Conservation (phyloP, 768 basidiomycete genomes). For the Lactifluus volemus region DNA sequence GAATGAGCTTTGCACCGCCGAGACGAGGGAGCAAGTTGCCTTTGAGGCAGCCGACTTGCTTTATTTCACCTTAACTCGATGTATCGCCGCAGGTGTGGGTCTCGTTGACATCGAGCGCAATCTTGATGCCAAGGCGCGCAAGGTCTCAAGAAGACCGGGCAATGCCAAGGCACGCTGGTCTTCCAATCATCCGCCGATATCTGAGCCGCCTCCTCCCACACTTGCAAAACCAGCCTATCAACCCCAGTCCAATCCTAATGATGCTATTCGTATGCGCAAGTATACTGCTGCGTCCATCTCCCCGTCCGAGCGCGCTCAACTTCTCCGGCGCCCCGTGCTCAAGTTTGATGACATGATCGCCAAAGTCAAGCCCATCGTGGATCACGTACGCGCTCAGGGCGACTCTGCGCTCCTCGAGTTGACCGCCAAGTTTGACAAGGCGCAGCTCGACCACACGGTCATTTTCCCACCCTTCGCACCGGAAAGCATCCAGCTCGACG, state of each 20-base stretch:
- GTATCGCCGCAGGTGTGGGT: slow-evolving; percentile 72
- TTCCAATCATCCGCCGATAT: slow-evolving; percentile 13
- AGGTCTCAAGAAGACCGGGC: slow-evolving; percentile 79
- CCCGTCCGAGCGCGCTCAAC: slow-evolving; percentile 45
- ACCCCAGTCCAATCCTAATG: slow-evolving; percentile 27
- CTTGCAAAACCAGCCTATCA: slow-evolving; percentile 20
- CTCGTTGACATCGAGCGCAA: slow-evolving; percentile 78
- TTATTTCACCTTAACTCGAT: slow-evolving; percentile 86
- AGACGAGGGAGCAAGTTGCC: slow-evolving; percentile 71
- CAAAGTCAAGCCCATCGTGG: slow-evolving; percentile 91
- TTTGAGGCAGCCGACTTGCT: slow-evolving; percentile 94
- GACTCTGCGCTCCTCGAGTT: slow-evolving; percentile 82
- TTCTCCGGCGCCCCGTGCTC: slow-evolving; percentile 85
- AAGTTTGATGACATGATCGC: slow-evolving; percentile 83
- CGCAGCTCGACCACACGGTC: slow-evolving; percentile 55
- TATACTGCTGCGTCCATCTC: slow-evolving; percentile 45
- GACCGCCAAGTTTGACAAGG: slow-evolving; percentile 92
- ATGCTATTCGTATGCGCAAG: slow-evolving; percentile 70
- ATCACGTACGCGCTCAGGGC: slow-evolving; percentile 73
- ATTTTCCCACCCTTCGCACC: slow-evolving; percentile 72
- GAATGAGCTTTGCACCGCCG: slow-evolving; percentile 85
- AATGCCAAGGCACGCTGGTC: slow-evolving; percentile 85
- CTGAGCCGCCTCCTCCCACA: slow-evolving; percentile 19
- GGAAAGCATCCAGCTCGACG: slow-evolving; percentile 51
- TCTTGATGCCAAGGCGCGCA: slow-evolving; percentile 77